A percentile compares a stretch with the other conserved stretches of the same genome.
Evolutionary conservation across 768 basidiomycete species (phyloP).

Genomic region (Amanita rubescens): DNA sequence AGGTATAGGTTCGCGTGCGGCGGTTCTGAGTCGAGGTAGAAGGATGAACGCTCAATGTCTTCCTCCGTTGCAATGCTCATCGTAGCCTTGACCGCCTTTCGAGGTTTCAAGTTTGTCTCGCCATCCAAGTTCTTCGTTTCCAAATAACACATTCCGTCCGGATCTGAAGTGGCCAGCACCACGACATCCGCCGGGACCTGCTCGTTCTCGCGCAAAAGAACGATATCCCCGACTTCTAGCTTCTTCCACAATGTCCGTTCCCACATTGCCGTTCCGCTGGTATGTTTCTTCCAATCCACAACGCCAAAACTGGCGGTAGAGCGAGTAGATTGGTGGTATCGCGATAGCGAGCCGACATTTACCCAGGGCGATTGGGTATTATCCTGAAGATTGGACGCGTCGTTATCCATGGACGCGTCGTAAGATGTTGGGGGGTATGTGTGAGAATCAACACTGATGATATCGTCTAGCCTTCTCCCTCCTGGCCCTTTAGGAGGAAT

Average conservation of each 20-base stretch:
- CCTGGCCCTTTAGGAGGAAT: constrained; percentile 34
- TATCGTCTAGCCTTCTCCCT: constrained; percentile 54
- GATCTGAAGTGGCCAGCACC: constrained; percentile 85
- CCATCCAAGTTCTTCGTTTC: constrained; percentile 99
- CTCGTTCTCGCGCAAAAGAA: constrained; percentile 86
- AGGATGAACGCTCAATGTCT: constrained; percentile 81
- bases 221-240: constrained; percentile 94
- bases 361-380: constrained; percentile 25
- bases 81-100: constrained; percentile 71
- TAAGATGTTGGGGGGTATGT: constrained; percentile 50
- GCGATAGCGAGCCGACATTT: constrained; percentile 34
- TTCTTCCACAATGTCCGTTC: constrained; percentile 98
- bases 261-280: constrained; percentile 74
- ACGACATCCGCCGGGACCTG: constrained; percentile 96
- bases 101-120: constrained; percentile 92
- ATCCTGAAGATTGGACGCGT: constrained; percentile 10
- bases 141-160: constrained; percentile 88
- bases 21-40: constrained; percentile 87
- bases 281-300: constrained; percentile 69
- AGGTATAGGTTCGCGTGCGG: constrained; percentile 90
- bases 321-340: constrained; percentile 51
- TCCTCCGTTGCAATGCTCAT: constrained; percentile 75
- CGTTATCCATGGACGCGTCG: constrained; percentile 29
- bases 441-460: constrained; percentile 59
- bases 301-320: constrained; percentile 60